These are phyloP conservation scores for Hypoxylon sp. DNA, from an alignment of 2,329 filamentous ascomycete species.

Conservation along the genomic window DNA sequence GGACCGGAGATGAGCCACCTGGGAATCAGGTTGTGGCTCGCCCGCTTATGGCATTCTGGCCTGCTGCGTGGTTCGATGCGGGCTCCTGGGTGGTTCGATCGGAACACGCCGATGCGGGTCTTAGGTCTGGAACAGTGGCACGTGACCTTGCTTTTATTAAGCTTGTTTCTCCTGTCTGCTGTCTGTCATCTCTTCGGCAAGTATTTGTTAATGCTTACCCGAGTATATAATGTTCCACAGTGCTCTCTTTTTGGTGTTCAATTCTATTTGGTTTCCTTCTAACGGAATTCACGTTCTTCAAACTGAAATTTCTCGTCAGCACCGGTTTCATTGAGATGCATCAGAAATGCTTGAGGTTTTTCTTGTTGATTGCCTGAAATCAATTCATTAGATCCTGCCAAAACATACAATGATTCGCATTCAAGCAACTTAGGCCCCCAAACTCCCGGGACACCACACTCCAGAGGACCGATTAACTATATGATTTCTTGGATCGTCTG, in stretches of 20 bases:
- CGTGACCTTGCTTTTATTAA: constrained; percentile 1
- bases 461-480: not conserved
- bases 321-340: not conserved
- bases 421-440: too few species aligned
- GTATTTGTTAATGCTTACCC: not conserved
- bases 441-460: not conserved
- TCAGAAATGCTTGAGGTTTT: not conserved
- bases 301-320: not conserved
- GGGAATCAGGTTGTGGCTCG: constrained; percentile 25
- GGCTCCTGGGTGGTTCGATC: constrained; percentile 40
- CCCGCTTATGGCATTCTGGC: constrained; percentile 36
- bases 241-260: not conserved
- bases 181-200: not conserved
- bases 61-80: constrained; percentile 42
- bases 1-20: constrained; percentile 39
- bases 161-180: not conserved
- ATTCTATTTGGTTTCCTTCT: not conserved
- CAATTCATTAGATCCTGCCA: not conserved
- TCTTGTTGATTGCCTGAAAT: not conserved
- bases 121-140: not conserved
- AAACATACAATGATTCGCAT: not conserved
- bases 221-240: not conserved
- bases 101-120: constrained; percentile 31
- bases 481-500: not conserved
- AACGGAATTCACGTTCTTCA: not conserved